A percentile compares a stretch with the other conserved stretches of the same genome.
These are phyloP conservation scores for Luzula sylvatica DNA, from an alignment of 176 grass and related monocot genomes.

Conservation along the genomic window DNA sequence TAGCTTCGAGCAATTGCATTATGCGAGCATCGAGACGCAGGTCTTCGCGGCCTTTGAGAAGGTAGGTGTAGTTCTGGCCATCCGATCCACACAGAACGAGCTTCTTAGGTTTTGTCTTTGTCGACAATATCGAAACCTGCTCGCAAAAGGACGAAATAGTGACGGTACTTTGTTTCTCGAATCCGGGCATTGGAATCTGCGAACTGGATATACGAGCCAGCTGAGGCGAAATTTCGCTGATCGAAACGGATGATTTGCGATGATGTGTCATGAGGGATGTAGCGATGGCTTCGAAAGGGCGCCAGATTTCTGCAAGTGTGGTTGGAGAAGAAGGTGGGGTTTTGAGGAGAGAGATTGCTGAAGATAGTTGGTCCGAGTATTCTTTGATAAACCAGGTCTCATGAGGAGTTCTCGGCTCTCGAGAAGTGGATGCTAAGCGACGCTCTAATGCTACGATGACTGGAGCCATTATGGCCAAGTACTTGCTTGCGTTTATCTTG, in stretches of 20 bases:
- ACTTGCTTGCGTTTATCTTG: slow-evolving; percentile 94
- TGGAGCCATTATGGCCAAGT: slow-evolving; percentile 97
- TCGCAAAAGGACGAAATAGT: slow-evolving; percentile 78
- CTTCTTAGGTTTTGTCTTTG: slow-evolving; percentile 97
- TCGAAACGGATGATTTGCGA: slow-evolving; percentile 62
- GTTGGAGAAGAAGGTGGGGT: slow-evolving; percentile 56
- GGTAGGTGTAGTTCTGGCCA: slow-evolving; percentile 89
- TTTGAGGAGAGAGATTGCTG: slow-evolving; percentile 66
- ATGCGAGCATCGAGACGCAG: slow-evolving; percentile 93
- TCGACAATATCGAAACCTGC: slow-evolving; percentile 80
- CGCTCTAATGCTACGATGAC: slow-evolving; percentile 91
- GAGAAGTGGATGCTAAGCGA: slow-evolving; percentile 71
- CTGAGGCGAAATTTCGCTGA: slow-evolving; percentile 84
- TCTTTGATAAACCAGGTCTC: slow-evolving; percentile 91
- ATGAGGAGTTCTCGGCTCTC: slow-evolving; percentile 79
- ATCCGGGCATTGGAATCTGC: slow-evolving; percentile 98
- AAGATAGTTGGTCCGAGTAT: slow-evolving; percentile 61
- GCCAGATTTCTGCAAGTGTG: slow-evolving; percentile 72
- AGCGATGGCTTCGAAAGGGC: slow-evolving; percentile 68
- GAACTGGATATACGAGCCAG: slow-evolving; percentile 62
- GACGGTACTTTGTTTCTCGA: slow-evolving; percentile 81
- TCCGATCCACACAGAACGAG: slow-evolving; percentile 79
- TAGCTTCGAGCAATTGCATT: slow-evolving; percentile 86
- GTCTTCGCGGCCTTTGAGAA: slow-evolving; percentile 96
- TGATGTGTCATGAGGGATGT: slow-evolving; percentile 77